Percentiles rank a stretch among this genome's conserved stretches.
phyloP scores from a whole-genome alignment of 2,329 filamentous ascomycete species.

The Colletotrichum horii region DNA sequence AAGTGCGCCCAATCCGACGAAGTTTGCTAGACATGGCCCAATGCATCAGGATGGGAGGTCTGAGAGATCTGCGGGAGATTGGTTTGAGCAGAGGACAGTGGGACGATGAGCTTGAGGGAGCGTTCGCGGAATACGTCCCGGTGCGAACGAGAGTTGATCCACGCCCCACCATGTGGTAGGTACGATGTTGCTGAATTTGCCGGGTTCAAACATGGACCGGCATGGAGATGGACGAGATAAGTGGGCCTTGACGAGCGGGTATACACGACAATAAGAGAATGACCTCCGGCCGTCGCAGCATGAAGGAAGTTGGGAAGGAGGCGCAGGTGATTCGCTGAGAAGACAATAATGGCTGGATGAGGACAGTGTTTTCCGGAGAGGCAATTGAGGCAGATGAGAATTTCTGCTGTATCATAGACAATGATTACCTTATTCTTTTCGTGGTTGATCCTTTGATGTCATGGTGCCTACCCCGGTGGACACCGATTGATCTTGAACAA shows the following conservation, averaged over 20 bases:
- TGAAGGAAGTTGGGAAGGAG: too few species aligned
- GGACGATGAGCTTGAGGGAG: not conserved
- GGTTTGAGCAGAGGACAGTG: not conserved
- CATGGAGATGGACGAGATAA: not conserved
- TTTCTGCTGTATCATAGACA: not conserved
- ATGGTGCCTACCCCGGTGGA: not conserved
- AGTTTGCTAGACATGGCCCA: not conserved
- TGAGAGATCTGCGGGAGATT: not conserved
- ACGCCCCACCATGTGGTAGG: not conserved
- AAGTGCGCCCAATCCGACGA: not conserved
- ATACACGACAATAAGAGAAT: not conserved
- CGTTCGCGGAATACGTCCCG: not conserved
- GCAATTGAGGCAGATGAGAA: not conserved
- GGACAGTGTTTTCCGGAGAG: not conserved
- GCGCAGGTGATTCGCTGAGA: too few species aligned
- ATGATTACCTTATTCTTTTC: not conserved
- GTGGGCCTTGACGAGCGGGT: not conserved
- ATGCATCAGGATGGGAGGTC: not conserved
- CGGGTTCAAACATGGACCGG: fast-evolving
- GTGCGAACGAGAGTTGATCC: not conserved
- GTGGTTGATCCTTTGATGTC: not conserved
- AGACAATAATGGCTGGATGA: not conserved
- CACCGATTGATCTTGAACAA: not conserved
- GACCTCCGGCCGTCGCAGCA: not conserved
- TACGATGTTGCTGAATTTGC: not conserved